These are phyloP conservation scores for Aspergillus heteromorphus DNA, from an alignment of 495 filamentous ascomycete species.

Conservation along the genomic window DNA sequence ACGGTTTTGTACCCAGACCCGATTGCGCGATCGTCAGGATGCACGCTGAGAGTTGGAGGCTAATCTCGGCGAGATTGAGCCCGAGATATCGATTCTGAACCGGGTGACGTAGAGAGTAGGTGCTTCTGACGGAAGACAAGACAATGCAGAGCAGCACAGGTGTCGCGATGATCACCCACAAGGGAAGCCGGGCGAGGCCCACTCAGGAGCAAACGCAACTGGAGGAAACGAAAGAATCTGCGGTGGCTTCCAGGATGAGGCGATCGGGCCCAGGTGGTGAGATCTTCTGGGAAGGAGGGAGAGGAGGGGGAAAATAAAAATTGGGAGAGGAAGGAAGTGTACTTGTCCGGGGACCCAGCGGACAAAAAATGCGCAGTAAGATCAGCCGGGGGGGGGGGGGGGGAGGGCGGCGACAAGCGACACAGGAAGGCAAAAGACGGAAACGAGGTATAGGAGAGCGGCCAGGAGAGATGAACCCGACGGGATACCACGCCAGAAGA, in stretches of 20 bases:
- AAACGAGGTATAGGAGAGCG: constrained; percentile 25
- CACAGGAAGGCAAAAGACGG: constrained; percentile 27
- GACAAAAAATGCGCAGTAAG: constrained; percentile 23
- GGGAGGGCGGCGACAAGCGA: constrained; percentile 32
- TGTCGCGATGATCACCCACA: constrained; percentile 8
- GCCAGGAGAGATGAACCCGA: constrained; percentile 9
- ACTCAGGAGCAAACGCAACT: constrained; percentile 10
- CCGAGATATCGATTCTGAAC: not conserved
- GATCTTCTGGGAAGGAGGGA: constrained; percentile 1
- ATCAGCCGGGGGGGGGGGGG: constrained; percentile 20
- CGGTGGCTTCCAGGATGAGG: constrained; percentile 8
- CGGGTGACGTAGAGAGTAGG: not conserved
- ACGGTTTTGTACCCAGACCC: not conserved
- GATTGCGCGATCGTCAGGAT: constrained; percentile 5
- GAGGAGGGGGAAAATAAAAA: not conserved
- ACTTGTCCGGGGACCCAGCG: constrained; percentile 13
- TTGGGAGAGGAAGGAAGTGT: constrained; percentile 1
- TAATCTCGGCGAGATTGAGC: not conserved
- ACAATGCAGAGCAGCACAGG: constrained; percentile 8
- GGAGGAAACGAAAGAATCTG: constrained; percentile 11
- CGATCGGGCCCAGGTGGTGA: not conserved
- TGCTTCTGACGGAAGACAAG: not conserved
- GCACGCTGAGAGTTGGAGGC: not conserved
- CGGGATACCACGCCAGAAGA: constrained; percentile 12
- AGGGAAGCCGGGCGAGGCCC: constrained; percentile 6